Evolutionary conservation across 2,329 filamentous ascomycete species (phyloP).

Genomic region (Curvularia spicifera): DNA sequence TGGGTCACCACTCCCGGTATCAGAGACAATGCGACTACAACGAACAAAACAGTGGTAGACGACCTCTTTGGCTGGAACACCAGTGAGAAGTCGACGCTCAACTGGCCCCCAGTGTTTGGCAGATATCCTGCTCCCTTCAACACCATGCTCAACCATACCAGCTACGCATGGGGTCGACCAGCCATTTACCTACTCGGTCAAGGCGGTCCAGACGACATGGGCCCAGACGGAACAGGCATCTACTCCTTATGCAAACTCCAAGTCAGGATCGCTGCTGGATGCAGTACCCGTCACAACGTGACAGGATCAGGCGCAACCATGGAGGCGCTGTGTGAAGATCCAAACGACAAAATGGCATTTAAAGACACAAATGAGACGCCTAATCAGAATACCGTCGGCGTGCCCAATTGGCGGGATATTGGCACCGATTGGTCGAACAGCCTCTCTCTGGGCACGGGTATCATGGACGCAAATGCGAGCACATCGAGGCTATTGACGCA

Average conservation of each 20-base stretch:
- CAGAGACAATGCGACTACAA: conserved; percentile 34
- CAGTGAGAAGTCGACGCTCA: conserved; percentile 59
- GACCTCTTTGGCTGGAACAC: conserved; percentile 70
- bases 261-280: conserved; percentile 68
- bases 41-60: conserved; percentile 63
- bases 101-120: conserved; percentile 51
- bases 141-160: conserved; percentile 57
- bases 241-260: conserved; percentile 74
- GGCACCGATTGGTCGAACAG: conserved; percentile 53
- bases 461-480: conserved; percentile 52
- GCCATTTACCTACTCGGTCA: conserved; percentile 69
- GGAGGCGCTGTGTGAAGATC: conserved; percentile 66
- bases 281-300: conserved; percentile 65
- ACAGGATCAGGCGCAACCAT: conserved; percentile 63
- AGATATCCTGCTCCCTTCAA: conserved; percentile 68
- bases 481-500: conserved; percentile 55
- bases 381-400: conserved; percentile 58
- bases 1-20: conserved; percentile 24
- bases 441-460: conserved; percentile 53
- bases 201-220: conserved; percentile 29
- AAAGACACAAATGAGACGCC: conserved; percentile 56
- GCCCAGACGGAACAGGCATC: conserved; percentile 27
- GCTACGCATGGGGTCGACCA: conserved; percentile 50
- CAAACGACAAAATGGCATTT: conserved; percentile 63
- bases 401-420: conserved; percentile 54